Conservation (phyloP, 192 early-diverging fungal genomes). For the Obelidium mucronatum region DNA sequence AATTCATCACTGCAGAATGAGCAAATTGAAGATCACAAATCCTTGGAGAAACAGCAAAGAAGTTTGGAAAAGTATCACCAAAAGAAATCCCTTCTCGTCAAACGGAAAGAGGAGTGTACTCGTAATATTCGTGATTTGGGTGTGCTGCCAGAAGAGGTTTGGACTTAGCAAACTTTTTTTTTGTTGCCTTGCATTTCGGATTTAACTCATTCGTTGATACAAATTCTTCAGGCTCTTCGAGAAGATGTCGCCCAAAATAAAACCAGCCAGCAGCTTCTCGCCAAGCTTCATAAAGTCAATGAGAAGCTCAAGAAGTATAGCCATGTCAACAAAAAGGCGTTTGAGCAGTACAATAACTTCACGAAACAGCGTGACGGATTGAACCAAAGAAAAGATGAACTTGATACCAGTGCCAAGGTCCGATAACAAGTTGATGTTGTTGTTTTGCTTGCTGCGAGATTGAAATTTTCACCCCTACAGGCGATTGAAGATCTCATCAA, state of each 20-base stretch:
- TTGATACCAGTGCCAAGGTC: conserved; percentile 80
- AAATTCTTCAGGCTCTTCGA: conserved; percentile 16
- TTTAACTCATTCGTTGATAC: conserved; percentile 39
- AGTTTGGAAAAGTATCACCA: conserved; percentile 79
- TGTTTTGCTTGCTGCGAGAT: conserved; percentile 1
- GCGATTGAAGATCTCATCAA: conserved; percentile 89
- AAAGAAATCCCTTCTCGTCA: conserved; percentile 64
- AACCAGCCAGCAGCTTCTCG: conserved; percentile 46
- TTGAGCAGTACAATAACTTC: conserved; percentile 96
- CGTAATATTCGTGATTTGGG: conserved; percentile 93
- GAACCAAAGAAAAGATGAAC: conserved; percentile 82
- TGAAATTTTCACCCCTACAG: conserved; percentile 32
- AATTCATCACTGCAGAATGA: conserved; percentile 43
- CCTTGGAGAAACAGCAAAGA: conserved; percentile 62
- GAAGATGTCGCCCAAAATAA: conserved; percentile 13
- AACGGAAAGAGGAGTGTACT: conserved; percentile 87
- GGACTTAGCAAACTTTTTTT: too few species aligned
- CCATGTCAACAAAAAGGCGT: conserved; percentile 98
- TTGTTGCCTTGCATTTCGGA: background rate
- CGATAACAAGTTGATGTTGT: background rate
- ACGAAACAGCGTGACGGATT: conserved; percentile 88
- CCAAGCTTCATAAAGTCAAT: conserved; percentile 72
- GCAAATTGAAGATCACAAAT: conserved; percentile 55
- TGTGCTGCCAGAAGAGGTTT: conserved; percentile 85
- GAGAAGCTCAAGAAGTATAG: conserved; percentile 87